Evolutionary conservation across 331 rosid genomes (phyloP).

Genomic region (Dryas integrifolia): DNA sequence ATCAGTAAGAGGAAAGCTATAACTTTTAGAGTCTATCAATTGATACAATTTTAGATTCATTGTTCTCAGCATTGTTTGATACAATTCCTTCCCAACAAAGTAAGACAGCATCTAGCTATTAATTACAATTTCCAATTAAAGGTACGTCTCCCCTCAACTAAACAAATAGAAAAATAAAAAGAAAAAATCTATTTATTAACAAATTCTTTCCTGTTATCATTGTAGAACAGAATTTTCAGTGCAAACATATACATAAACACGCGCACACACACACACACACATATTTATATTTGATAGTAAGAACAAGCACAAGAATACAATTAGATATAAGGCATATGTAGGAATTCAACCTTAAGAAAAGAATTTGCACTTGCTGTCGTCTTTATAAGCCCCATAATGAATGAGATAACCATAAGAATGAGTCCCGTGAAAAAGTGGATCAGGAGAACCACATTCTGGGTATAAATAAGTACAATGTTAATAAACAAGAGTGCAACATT

Average conservation of each 20-base stretch:
- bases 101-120: neutral
- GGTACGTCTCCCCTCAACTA: neutral
- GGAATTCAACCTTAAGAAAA: slow-evolving; percentile 66
- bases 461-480: slow-evolving; percentile 1
- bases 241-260: too few species aligned
- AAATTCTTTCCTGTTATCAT: too few species aligned
- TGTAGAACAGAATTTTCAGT: too few species aligned
- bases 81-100: neutral
- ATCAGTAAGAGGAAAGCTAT: neutral
- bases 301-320: neutral
- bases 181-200: too few species aligned
- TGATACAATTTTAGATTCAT: slow-evolving; percentile 4
- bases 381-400: slow-evolving; percentile 79
- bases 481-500: neutral
- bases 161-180: too few species aligned
- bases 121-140: neutral
- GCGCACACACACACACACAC: neutral
- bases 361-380: slow-evolving; percentile 69
- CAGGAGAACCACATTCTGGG: slow-evolving; percentile 88
- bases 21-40: slow-evolving; percentile 5
- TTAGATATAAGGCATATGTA: neutral
- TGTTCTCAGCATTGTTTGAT: neutral
- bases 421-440: slow-evolving; percentile 87
- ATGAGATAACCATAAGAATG: slow-evolving; percentile 89
- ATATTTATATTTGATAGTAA: neutral